Conservation (phyloP, 768 basidiomycete genomes). For the Harrya chromipes region DNA sequence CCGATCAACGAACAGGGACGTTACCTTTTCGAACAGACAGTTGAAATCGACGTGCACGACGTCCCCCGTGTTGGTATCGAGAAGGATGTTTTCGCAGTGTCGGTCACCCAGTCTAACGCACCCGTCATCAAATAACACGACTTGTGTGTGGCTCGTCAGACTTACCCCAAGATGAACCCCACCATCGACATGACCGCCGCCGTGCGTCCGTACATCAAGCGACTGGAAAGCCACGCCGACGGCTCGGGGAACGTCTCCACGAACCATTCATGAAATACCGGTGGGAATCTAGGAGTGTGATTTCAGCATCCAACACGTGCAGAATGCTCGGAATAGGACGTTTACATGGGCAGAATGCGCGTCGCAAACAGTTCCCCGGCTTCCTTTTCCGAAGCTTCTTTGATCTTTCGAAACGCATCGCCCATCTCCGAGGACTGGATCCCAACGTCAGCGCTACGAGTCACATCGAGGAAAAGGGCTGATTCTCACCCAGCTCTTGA, state of each 20-base stretch:
- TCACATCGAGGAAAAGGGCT: not conserved
- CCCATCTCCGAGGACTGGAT: conserved; percentile 44
- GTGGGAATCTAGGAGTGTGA: conserved; percentile 52
- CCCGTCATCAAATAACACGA: not conserved
- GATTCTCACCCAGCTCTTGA: conserved; percentile 46
- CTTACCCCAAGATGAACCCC: conserved; percentile 90
- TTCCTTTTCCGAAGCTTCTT: conserved; percentile 45
- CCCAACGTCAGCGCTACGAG: not conserved
- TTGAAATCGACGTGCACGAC: conserved; percentile 97
- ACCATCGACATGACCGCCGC: conserved; percentile 99
- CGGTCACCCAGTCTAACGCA: conserved; percentile 85
- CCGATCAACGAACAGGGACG: too few relatives aligned
- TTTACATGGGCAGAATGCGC: conserved; percentile 56
- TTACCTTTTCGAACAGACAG: conserved; percentile 93
- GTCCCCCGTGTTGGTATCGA: conserved; percentile 86
- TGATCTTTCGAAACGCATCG: conserved; percentile 48
- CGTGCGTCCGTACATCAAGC: conserved; percentile 83
- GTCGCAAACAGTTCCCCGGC: conserved; percentile 49
- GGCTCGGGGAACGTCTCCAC: conserved; percentile 96
- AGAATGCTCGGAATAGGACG: conserved; percentile 18
- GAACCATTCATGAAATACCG: conserved; percentile 98
- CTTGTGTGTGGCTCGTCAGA: not conserved
- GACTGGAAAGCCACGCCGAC: conserved; percentile 86
- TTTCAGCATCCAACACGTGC: not conserved
- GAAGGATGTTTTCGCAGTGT: conserved; percentile 93